These are phyloP conservation scores for Coriaria nepalensis DNA, from an alignment of 306 rosid species.

Conservation along the genomic window DNA sequence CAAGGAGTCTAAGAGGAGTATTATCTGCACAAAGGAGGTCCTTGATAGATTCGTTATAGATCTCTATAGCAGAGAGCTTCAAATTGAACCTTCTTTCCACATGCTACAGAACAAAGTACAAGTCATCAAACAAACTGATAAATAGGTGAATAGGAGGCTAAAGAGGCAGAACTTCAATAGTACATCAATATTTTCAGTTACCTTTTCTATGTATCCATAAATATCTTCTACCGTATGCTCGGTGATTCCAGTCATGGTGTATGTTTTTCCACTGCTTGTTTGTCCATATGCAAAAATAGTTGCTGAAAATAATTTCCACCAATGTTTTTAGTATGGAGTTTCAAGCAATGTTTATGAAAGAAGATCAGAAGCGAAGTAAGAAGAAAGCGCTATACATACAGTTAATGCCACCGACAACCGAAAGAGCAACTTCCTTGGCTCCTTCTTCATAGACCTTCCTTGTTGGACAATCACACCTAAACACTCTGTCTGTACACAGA, in stretches of 20 bases:
- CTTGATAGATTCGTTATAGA: conserved; percentile 93
- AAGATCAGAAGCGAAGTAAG: conserved; percentile 5
- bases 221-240: conserved; percentile 73
- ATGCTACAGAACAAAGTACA: conserved; percentile 34
- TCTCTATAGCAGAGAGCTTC: conserved; percentile 91
- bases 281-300: conserved; percentile 98
- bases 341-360: conserved; percentile 14
- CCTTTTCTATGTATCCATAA: conserved; percentile 56
- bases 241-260: conserved; percentile 86
- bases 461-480: conserved; percentile 61
- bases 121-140: conserved; percentile 18
- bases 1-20: conserved; percentile 87
- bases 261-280: conserved; percentile 98
- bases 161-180: conserved; percentile 1
- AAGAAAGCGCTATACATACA: conserved; percentile 37
- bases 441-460: conserved; percentile 83
- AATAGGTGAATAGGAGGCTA: conserved; percentile 7
- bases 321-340: conserved; percentile 1
- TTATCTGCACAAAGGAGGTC: conserved; percentile 82
- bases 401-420: conserved; percentile 83
- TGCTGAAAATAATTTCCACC: conserved; percentile 39
- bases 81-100: conserved; percentile 64
- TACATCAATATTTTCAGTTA: conserved; percentile 10
- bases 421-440: conserved; percentile 87
- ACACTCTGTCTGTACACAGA: conserved; percentile 53